Percentiles rank a stretch among this genome's conserved stretches.
Evolutionary conservation across 768 basidiomycete genomes (phyloP).

Genomic region (Pulveroboletus sp.): DNA sequence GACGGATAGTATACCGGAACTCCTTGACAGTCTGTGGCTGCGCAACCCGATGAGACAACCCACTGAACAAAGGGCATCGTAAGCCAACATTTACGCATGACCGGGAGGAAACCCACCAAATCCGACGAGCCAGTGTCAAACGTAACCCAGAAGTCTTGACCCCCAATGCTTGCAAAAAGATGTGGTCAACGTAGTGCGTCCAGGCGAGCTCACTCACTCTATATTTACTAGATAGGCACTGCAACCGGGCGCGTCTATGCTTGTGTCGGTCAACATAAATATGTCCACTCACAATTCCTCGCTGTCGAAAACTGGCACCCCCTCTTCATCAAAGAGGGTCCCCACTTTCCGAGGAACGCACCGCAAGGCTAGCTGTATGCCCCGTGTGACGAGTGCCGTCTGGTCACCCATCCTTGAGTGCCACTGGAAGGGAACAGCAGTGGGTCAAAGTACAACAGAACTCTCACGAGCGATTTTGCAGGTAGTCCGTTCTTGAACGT

Average conservation of each 20-base stretch:
- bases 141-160: constrained; percentile 40
- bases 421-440: not conserved
- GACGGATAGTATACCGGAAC: constrained; percentile 39
- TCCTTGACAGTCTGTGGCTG: constrained; percentile 39
- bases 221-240: constrained; percentile 41
- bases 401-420: constrained; percentile 13
- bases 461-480: not conserved
- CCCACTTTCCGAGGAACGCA: constrained; percentile 19
- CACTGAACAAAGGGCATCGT: constrained; percentile 33
- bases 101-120: constrained; percentile 32
- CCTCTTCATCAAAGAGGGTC: constrained; percentile 17
- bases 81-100: constrained; percentile 1
- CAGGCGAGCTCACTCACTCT: constrained; percentile 20
- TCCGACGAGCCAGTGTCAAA: constrained; percentile 59
- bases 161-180: constrained; percentile 34
- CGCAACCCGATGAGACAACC: constrained; percentile 47
- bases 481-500: constrained; percentile 12
- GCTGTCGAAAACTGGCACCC: constrained; percentile 25
- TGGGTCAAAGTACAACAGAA: not conserved
- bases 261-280: not conserved
- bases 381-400: constrained; percentile 17
- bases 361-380: constrained; percentile 20
- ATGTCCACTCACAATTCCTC: constrained; percentile 31
- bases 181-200: constrained; percentile 1
- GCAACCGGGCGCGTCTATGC: not conserved